Conservation (phyloP, 495 filamentous ascomycete species). For the Daldinia concentrica region DNA sequence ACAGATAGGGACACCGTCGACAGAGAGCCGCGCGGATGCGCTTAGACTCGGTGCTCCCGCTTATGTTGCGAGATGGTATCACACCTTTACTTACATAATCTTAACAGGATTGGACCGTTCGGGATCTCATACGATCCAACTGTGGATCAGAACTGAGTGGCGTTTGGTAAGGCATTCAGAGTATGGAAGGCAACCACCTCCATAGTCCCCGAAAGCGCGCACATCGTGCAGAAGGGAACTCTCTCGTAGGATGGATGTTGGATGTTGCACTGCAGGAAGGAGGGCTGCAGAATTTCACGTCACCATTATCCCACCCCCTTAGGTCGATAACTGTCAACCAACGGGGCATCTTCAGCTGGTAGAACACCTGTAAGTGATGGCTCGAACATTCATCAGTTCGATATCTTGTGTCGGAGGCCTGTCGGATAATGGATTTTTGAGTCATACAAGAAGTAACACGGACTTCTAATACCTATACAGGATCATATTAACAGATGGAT, state of each 20-base stretch:
- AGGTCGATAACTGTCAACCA: constrained; percentile 7
- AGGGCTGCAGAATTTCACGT: constrained; percentile 4
- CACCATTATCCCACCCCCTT: constrained; percentile 21
- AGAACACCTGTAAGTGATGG: background rate
- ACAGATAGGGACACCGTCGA: background rate
- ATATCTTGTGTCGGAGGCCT: background rate
- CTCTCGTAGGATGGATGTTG: background rate
- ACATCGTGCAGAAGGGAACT: background rate
- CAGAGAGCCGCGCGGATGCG: constrained; percentile 14
- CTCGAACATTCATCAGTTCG: background rate
- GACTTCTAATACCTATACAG: background rate
- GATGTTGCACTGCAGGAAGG: constrained; percentile 13
- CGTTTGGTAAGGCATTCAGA: constrained; percentile 9
- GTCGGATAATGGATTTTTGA: background rate
- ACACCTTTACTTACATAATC: constrained; percentile 5
- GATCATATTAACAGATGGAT: background rate
- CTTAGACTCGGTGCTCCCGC: background rate
- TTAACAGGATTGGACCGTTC: constrained; percentile 1
- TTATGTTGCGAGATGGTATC: constrained; percentile 11
- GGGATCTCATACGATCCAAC: constrained; percentile 18
- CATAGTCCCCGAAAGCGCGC: background rate
- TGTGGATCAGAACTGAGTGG: constrained; percentile 9
- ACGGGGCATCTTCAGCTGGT: constrained; percentile 11
- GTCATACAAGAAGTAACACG: background rate
- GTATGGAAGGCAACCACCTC: background rate